Conservation (phyloP, 75 land plant species). For the Gnetum montanum region DNA sequence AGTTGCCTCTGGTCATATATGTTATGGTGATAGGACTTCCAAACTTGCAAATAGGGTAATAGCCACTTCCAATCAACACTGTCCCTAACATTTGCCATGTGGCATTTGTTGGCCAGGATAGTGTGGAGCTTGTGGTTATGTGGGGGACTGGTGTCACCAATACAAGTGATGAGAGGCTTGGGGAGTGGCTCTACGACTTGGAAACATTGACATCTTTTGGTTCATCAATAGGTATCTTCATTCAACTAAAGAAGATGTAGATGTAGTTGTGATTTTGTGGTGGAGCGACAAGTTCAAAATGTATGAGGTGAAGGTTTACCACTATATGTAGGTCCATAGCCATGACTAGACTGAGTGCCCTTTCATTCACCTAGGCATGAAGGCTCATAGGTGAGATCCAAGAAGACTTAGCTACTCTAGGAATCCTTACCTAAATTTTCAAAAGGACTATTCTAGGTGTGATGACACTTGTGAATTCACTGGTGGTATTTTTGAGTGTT, state of each 20-base stretch:
- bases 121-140: too few relatives aligned
- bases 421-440: constrained; percentile 43
- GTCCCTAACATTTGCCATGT: too few relatives aligned
- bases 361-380: constrained; percentile 74
- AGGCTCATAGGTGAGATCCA: constrained; percentile 66
- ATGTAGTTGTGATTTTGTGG: constrained; percentile 27
- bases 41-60: too few relatives aligned
- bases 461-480: constrained; percentile 65
- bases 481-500: constrained; percentile 80
- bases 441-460: constrained; percentile 40
- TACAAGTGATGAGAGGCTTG: too few relatives aligned
- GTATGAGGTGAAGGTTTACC: constrained; percentile 73
- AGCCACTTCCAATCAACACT: too few relatives aligned
- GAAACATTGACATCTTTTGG: too few relatives aligned
- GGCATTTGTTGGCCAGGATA: too few relatives aligned
- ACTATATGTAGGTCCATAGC: constrained; percentile 49
- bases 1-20: too few relatives aligned
- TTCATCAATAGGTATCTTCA: constrained; percentile 38
- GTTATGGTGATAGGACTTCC: too few relatives aligned
- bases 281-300: constrained; percentile 65
- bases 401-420: constrained; percentile 55
- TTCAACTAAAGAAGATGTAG: constrained; percentile 35
- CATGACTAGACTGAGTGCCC: constrained; percentile 90
- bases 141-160: too few relatives aligned
- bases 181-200: too few relatives aligned